These are phyloP conservation scores for Verruconis gallopava DNA, from an alignment of 2,329 filamentous ascomycete genomes.

Conservation along the genomic window DNA sequence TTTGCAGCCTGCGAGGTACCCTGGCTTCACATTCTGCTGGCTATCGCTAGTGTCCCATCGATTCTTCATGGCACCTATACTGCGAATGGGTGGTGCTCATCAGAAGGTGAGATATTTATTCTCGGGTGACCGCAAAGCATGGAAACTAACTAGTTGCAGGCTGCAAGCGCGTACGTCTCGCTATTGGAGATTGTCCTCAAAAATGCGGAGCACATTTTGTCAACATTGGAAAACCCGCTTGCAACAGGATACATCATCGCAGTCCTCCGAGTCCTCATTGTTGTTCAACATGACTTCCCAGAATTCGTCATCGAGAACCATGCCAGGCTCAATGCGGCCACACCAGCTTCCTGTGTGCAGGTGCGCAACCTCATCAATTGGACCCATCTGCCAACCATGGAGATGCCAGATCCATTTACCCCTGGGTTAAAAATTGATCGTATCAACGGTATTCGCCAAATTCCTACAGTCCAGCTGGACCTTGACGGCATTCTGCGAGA, in stretches of 20 bases:
- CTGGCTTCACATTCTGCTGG: slow-evolving; percentile 79
- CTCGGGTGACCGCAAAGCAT: no score
- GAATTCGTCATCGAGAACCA: slow-evolving; percentile 87
- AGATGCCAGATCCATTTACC: slow-evolving; percentile 61
- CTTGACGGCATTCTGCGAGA: slow-evolving; percentile 37
- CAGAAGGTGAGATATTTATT: no score
- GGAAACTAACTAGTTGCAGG: slow-evolving; percentile 4
- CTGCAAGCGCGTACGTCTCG: slow-evolving; percentile 54
- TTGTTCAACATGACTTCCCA: slow-evolving; percentile 87
- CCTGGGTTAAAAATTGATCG: slow-evolving; percentile 63
- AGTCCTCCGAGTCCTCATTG: slow-evolving; percentile 65
- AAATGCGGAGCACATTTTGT: slow-evolving; percentile 60
- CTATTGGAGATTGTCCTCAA: slow-evolving; percentile 39
- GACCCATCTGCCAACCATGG: slow-evolving; percentile 57
- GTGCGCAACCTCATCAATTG: slow-evolving; percentile 79
- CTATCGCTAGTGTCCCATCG: slow-evolving; percentile 70
- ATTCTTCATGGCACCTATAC: slow-evolving; percentile 65
- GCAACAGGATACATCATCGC: slow-evolving; percentile 73
- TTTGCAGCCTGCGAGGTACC: slow-evolving; percentile 64
- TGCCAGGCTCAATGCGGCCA: slow-evolving; percentile 63
- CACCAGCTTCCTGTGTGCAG: slow-evolving; percentile 75
- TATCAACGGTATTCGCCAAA: slow-evolving; percentile 58
- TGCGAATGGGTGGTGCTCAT: slow-evolving; percentile 58
- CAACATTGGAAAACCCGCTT: slow-evolving; percentile 55
- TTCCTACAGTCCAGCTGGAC: slow-evolving; percentile 53